phyloP scores from a whole-genome alignment of 129 eudicot genomes.

The Flaveria ramosissima region DNA sequence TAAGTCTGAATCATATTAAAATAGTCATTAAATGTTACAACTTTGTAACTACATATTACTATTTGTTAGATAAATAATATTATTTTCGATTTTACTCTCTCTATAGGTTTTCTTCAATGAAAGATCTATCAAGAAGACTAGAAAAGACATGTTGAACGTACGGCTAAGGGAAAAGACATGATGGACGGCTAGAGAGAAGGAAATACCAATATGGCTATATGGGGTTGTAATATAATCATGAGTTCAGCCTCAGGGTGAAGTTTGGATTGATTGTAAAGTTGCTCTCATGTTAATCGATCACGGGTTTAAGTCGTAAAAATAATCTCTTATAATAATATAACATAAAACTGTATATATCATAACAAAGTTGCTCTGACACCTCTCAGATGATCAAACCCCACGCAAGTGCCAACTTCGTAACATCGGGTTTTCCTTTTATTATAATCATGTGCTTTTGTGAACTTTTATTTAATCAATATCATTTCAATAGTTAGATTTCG shows the following conservation, averaged over 20 bases:
- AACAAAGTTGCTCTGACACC: too few relatives aligned
- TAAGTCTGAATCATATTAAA: background rate
- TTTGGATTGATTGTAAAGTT: too few relatives aligned
- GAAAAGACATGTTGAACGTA: background rate
- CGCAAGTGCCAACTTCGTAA: too few relatives aligned
- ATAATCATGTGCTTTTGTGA: too few relatives aligned
- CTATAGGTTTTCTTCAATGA: background rate
- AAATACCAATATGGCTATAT: background rate
- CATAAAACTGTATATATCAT: too few relatives aligned
- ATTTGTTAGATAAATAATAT: background rate
- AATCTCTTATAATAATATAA: too few relatives aligned
- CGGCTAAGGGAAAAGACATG: background rate
- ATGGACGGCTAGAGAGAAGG: constrained; percentile 3
- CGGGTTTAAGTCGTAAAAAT: too few relatives aligned
- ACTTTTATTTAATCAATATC: too few relatives aligned
- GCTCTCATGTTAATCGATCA: too few relatives aligned
- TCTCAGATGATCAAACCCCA: too few relatives aligned
- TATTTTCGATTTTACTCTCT: background rate
- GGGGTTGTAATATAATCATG: background rate
- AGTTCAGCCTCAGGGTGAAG: background rate
- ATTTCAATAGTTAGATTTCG: too few relatives aligned
- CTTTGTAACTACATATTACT: background rate
- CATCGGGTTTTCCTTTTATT: too few relatives aligned
- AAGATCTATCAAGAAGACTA: background rate
- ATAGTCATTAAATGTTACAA: background rate